Evolutionary conservation across 1,284 basidiomycete genomes (phyloP), one percentile per base, ranked within the genome.

Genomic region (Cronartium quercuum): DNA sequence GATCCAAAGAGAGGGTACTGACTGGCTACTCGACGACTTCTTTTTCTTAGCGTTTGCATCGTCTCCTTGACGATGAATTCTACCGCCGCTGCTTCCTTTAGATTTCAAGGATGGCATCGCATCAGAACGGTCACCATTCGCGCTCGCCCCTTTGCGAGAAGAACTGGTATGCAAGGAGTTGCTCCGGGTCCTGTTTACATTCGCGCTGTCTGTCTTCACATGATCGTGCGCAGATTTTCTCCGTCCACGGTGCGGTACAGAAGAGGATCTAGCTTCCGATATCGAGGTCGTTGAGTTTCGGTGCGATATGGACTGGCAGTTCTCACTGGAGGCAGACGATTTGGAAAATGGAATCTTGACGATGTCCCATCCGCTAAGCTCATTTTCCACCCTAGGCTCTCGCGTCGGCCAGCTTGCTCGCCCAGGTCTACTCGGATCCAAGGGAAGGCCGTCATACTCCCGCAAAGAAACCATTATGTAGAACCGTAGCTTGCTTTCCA

Each of bases 381-480:
- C 47, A 1, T 51, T 6, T 21, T 6, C 47, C 18, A 18, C 47
- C 18, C 7, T 10, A 18, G 47, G 24, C 18, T 51, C 4, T 21
- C 4, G 3, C 18, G 24, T 10, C 12, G 68, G 68, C 68, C 68
- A 70, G 35, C 68, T 70, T n/a, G 68, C 57, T 35, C 44, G 38
- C 41, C 62, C 68, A 15, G 68, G 68, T 47, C 40, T 58, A 7
- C 62, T 70, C 7, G 68, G 60, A 34, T 70, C 68, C 42, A 70
- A 60, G 21, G 68, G 68, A 24, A 70, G 42, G 7, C 68, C 68
- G 35, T 42, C 15, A 55, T 70, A 70, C 42, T 70, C 68, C 29
- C 68, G 29, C 29, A 70, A n/a, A 7, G 68, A 58, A 51, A 70
- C 41, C 68, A 70, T 70, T 34, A 70, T 13, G 63, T 70, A 47